phyloP scores from a whole-genome alignment of 805 yeast genomes.

The Candida parachauliodes region DNA sequence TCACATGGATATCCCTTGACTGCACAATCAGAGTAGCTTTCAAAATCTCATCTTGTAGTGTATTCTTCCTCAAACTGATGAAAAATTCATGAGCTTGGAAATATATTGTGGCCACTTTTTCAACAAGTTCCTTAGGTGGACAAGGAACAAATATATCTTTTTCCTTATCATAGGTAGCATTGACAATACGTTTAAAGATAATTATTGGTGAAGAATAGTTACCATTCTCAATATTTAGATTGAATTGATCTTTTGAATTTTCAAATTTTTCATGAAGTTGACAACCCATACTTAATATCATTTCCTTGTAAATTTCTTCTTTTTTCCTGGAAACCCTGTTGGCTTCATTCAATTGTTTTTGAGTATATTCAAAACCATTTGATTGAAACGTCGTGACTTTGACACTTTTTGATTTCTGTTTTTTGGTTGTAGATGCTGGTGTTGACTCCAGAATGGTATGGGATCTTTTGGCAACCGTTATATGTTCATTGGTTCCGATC shows the following conservation, averaged over 20 bases:
- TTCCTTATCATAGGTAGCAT: slow-evolving; percentile 44
- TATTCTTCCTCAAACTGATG: slow-evolving; percentile 5
- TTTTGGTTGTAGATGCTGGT: neutral
- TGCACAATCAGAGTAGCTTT: neutral
- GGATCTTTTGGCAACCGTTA: slow-evolving; percentile 3
- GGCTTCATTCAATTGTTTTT: slow-evolving; percentile 31
- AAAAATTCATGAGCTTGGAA: slow-evolving; percentile 47
- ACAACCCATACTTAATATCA: slow-evolving; percentile 24
- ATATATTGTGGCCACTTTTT: slow-evolving; percentile 41
- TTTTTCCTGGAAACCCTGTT: slow-evolving; percentile 40
- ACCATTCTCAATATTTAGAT: neutral
- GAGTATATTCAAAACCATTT: slow-evolving; percentile 13
- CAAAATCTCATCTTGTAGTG: slow-evolving; percentile 2
- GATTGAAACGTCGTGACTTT: neutral
- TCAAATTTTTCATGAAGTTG: neutral
- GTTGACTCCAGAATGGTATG: slow-evolving; percentile 1
- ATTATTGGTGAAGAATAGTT: slow-evolving; percentile 38
- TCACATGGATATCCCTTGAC: slow-evolving; percentile 17
- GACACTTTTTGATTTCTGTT: neutral
- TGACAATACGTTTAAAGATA: slow-evolving; percentile 48
- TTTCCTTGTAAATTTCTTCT: slow-evolving; percentile 48
- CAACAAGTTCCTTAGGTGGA: slow-evolving; percentile 36
- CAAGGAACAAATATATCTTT: slow-evolving; percentile 57
- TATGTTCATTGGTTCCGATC: neutral
- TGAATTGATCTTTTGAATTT: neutral